These are phyloP conservation scores for Gossypium armourianum DNA, from an alignment of 441 rosid species.

Conservation along the genomic window DNA sequence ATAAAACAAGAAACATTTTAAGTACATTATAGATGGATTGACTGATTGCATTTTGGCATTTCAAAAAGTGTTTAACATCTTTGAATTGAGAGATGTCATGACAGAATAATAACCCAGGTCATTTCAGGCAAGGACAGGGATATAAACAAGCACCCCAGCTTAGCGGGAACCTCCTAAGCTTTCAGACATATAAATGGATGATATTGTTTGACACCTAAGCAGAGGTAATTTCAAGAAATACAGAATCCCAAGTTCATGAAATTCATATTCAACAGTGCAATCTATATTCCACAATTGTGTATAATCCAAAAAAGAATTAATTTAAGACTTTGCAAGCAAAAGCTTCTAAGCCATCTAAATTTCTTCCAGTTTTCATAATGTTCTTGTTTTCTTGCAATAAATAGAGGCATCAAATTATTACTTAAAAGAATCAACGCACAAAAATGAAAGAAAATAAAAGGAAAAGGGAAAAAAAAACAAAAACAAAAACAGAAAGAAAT, in stretches of 20 bases:
- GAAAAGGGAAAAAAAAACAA: no score
- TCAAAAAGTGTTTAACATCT: not conserved
- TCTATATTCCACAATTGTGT: not conserved
- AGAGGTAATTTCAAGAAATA: not conserved
- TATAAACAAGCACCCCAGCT: not conserved
- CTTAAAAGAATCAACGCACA: not conserved
- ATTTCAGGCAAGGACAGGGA: not conserved
- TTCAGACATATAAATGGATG: not conserved
- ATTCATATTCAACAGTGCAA: not conserved
- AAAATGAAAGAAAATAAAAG: not conserved
- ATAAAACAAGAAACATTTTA: not conserved
- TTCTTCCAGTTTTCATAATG: not conserved
- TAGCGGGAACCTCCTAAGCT: not conserved
- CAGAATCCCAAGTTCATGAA: not conserved
- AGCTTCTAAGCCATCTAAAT: not conserved
- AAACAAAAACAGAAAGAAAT: not conserved
- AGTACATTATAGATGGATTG: not conserved
- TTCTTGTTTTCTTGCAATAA: not conserved
- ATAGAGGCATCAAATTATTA: not conserved
- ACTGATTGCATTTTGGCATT: not conserved
- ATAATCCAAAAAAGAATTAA: not conserved
- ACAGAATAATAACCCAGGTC: not conserved
- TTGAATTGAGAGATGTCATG: not conserved
- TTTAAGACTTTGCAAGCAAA: not conserved
- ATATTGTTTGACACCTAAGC: not conserved